A percentile compares a stretch with the other conserved stretches of the same genome.
Conservation (phyloP, 108 stramenopile species). For the Pseudonitzschia multiseries region DNA sequence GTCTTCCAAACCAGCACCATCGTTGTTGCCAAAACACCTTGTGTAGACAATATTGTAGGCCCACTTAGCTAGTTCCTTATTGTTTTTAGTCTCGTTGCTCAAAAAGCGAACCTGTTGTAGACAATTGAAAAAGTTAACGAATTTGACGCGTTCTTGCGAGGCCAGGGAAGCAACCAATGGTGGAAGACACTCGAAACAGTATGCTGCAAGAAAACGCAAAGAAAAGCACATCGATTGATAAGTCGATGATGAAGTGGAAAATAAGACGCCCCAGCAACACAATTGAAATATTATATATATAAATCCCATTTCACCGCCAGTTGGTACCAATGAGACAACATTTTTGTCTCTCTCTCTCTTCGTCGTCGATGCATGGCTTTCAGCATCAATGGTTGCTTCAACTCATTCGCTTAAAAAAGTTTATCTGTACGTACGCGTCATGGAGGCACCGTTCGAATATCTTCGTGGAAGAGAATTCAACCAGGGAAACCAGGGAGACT, state of each 20-base stretch:
- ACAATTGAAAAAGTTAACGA: conserved; percentile 18
- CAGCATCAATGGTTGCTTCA: background rate
- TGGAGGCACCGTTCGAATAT: conserved; percentile 46
- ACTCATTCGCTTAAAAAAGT: background rate
- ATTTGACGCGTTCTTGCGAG: conserved; percentile 23
- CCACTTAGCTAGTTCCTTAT: conserved; percentile 48
- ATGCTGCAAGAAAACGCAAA: background rate
- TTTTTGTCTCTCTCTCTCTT: background rate
- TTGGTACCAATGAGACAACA: too few relatives aligned
- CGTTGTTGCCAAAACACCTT: conserved; percentile 30
- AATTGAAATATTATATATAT: too few relatives aligned
- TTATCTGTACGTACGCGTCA: conserved; percentile 28
- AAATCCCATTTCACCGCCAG: too few relatives aligned
- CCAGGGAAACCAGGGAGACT: conserved; percentile 51
- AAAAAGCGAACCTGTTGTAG: conserved; percentile 14
- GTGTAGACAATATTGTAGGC: conserved; percentile 58
- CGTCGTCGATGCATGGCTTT: background rate
- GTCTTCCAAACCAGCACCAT: conserved; percentile 42
- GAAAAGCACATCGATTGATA: background rate
- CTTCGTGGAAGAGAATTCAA: conserved; percentile 50
- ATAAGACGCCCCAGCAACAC: background rate
- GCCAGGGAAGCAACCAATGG: conserved; percentile 12
- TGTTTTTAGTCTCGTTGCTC: conserved; percentile 39
- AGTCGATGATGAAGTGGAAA: background rate
- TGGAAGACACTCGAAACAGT: conserved; percentile 23